Evolutionary conservation across 2,329 filamentous ascomycete genomes (phyloP), one percentile per base, ranked within the genome.

Genomic region (Hymenoscyphus repandus): DNA sequence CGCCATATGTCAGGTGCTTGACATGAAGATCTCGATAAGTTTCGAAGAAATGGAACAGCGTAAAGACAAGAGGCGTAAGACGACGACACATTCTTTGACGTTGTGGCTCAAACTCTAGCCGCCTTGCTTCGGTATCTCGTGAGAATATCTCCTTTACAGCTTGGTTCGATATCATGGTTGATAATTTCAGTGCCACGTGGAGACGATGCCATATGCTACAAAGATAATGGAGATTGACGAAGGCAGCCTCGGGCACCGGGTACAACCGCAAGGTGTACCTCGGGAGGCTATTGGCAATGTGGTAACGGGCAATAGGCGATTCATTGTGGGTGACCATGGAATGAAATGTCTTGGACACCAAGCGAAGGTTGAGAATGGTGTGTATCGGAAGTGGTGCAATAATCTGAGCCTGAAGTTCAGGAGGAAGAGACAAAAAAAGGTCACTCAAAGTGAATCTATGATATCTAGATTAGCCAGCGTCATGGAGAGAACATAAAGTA

Each of bases 31-130:
- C 74, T 51, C 82, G 77, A 61, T 83, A 84, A 1, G 73, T 81
- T 63, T 85, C 82, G 62, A 85, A 85, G 61, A 85, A 85, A 63
- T 85, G 82, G 57, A 85, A 85, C 20, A 83, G 71, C 11, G 80
- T 83, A 57, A 85, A 85, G 13, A 85, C 71, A 6, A 84, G 64
- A 1, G 82, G 82, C 49, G 83, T 82, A 7, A 85, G 68, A 45
- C 82, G 75, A 53, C 80, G 78, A 43, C 80, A 78, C 82, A 85
- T 85, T 12, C 82, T 74, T 64, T 81, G 78, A 55, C 75, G 72
- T 61, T 85, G 80, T 1, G 78, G 75, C 15, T 78, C 77, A 58
- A 85, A 85, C 43, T 81, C 79, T 17, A 66, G 63, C 51, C 72
- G 74, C 61, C 82, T 75, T 3, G 72, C 66, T 52, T 79, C 77